These are phyloP conservation scores for Phanerodontia chrysosporium DNA, from an alignment of 768 basidiomycete species.

Conservation along the genomic window DNA sequence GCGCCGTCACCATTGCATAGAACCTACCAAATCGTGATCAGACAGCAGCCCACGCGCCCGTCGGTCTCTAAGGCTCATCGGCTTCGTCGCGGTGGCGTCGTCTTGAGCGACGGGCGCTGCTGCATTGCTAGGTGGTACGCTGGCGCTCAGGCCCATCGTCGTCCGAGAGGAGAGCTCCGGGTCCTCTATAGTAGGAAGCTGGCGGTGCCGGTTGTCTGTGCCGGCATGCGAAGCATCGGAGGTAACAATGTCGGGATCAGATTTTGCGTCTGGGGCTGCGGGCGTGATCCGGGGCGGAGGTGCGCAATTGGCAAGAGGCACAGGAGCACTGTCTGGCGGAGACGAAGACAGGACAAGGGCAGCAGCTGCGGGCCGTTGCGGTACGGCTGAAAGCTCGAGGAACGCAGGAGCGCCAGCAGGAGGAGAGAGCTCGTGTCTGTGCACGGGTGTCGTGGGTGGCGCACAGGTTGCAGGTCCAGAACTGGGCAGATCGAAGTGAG, in stretches of 20 bases:
- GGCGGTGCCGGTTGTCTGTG: not conserved
- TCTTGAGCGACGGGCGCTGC: not conserved
- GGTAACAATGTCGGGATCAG: not conserved
- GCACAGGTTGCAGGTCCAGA: not conserved
- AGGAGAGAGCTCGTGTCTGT: not conserved
- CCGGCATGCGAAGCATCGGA: not conserved
- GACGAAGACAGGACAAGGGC: too few relatives aligned
- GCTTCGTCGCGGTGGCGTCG: constrained; percentile 7
- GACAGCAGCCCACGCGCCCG: constrained; percentile 12
- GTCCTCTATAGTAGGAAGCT: not conserved
- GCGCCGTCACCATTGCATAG: not conserved
- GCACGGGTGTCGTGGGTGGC: not conserved
- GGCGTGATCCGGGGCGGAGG: too few relatives aligned
- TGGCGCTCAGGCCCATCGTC: not conserved
- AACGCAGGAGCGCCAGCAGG: too few relatives aligned
- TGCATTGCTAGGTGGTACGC: not conserved
- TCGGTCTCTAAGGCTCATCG: constrained; percentile 22
- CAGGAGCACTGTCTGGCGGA: too few relatives aligned
- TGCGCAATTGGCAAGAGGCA: too few relatives aligned
- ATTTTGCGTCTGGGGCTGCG: not conserved
- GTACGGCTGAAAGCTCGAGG: too few relatives aligned
- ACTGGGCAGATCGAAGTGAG: not conserved
- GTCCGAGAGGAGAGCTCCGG: not conserved
- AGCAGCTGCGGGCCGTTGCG: too few relatives aligned
- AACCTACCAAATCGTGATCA: constrained; percentile 10